Evolutionary conservation across 1,284 basidiomycete species (phyloP).

Genomic region (Austroboletus olivaceoglutinosus): DNA sequence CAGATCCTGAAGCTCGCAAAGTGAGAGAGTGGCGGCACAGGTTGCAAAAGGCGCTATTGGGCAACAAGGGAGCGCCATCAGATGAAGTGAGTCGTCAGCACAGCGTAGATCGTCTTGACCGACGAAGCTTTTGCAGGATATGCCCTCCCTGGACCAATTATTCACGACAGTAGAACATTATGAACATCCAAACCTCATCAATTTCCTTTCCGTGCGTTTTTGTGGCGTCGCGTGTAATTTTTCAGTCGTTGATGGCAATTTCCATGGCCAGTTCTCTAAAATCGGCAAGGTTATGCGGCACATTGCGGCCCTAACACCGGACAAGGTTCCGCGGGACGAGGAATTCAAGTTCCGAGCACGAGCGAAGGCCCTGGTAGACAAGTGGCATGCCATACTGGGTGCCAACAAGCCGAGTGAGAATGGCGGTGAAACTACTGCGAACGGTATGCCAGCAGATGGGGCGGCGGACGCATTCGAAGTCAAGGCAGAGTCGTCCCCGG

Average conservation of each 20-base stretch:
- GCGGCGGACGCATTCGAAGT: constrained; percentile 23
- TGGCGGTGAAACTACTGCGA: constrained; percentile 34
- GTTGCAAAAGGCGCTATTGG: constrained; percentile 77
- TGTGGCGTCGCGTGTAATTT: constrained; percentile 18
- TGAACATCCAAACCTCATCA: constrained; percentile 79
- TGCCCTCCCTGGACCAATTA: constrained; percentile 72
- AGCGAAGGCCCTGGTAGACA: constrained; percentile 69
- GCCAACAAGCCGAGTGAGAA: constrained; percentile 43
- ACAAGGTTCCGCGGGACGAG: constrained; percentile 77
- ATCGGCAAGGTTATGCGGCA: constrained; percentile 99
- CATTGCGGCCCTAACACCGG: constrained; percentile 68
- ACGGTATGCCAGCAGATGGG: constrained; percentile 27
- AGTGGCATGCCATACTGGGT: constrained; percentile 66
- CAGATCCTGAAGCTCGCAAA: constrained; percentile 70
- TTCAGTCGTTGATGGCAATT: constrained; percentile 17
- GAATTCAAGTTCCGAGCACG: constrained; percentile 87
- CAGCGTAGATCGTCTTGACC: constrained; percentile 3
- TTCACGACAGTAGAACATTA: constrained; percentile 86
- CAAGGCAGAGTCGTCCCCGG: constrained; percentile 25
- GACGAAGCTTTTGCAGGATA: constrained; percentile 52
- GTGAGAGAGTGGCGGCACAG: constrained; percentile 82
- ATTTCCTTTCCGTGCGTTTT: constrained; percentile 70
- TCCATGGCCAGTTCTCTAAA: constrained; percentile 74
- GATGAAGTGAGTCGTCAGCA: constrained; percentile 40
- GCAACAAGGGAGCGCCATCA: constrained; percentile 49